Base-by-base conservation (phyloP, 2,329 filamentous ascomycete species). In the Penicillium sp. region DNA sequence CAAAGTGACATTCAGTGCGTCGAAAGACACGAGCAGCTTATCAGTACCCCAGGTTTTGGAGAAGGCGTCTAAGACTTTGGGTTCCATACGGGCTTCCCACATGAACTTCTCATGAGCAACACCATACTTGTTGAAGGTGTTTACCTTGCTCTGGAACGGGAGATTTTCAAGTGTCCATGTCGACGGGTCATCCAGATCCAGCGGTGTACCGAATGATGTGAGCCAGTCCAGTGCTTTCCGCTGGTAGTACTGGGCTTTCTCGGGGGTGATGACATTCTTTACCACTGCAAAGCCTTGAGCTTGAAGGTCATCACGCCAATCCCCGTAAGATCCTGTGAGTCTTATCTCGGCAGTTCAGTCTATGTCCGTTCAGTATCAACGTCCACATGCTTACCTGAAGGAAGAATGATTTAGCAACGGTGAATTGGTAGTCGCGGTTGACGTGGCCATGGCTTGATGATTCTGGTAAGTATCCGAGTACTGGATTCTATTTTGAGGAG, bases 101-200 rank as follows among this genome's bases (percentile, higher is more conserved):
- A 67, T 67, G 41, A 67, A 67, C 34, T 59, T 67, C 35, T 67
- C 65, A 43, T 67, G 65, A 10, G 56, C 57, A 5, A 67, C 64
- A 0, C 55, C 59, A 41, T 67, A 67, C 10, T 59, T 55, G 20
- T 57, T 58, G 50, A 64, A 67, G 7, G 57, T 61, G 39, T 67
- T 67, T 10, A 58, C 41, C 42, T 62, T 62, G 47, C 56, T 58
- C 17, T 65, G 59, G 5, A 61, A 54, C 0, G 65, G 64, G 8
- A 67, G 53, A 8, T 67, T 60, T 4, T 64, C 54, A 6, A 31
- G 31, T 37, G 25, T 56, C 65, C 65, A 67, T 6, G 65, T 67
- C 1, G 64, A 60, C n/a, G 60, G 62, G 17, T 66, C 49, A 7
- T 66, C 39, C 22, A 61, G 48, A 14, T 66, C 55, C 4, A 67